phyloP scores from a whole-genome alignment of 129 eudicot genomes.

The Tagetes erecta region DNA sequence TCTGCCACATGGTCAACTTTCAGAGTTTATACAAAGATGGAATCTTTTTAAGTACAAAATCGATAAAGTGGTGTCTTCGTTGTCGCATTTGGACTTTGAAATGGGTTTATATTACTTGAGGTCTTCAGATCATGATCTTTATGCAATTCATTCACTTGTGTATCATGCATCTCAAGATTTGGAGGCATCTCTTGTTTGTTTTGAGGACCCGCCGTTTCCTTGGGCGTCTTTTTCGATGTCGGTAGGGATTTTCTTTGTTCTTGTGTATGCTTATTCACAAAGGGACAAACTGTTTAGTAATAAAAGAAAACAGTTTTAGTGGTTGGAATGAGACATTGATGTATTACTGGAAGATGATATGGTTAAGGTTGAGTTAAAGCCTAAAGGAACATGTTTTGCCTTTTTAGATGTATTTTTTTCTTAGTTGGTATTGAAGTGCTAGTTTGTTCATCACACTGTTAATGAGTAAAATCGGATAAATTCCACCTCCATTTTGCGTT shows the following conservation, averaged over 20 bases:
- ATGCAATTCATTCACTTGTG: conserved; percentile 82
- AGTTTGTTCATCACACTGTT: conserved; percentile 25
- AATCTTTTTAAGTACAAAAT: conserved; percentile 80
- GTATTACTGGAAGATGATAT: conserved; percentile 48
- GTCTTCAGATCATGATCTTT: conserved; percentile 93
- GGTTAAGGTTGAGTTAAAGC: conserved; percentile 21
- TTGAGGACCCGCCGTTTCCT: conserved; percentile 94
- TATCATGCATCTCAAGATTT: conserved; percentile 85
- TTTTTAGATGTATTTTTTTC: conserved; percentile 32
- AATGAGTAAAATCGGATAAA: conserved; percentile 26
- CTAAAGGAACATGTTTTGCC: conserved; percentile 17
- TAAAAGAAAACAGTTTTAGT: conserved; percentile 84
- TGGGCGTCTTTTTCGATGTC: conserved; percentile 69
- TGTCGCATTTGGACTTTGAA: conserved; percentile 86
- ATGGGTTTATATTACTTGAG: conserved; percentile 71
- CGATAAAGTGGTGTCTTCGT: conserved; percentile 69
- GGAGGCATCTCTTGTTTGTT: conserved; percentile 92
- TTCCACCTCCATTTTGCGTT: neutral
- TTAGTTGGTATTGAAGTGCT: conserved; percentile 27
- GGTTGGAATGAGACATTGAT: conserved; percentile 38
- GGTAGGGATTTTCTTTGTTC: conserved; percentile 51
- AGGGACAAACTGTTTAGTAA: conserved; percentile 76
- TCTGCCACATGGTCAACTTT: conserved; percentile 56
- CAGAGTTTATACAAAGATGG: conserved; percentile 85
- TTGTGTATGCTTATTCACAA: conserved; percentile 58